Conservation (phyloP, 2,329 filamentous ascomycete genomes). For the Colletotrichum kahawae region DNA sequence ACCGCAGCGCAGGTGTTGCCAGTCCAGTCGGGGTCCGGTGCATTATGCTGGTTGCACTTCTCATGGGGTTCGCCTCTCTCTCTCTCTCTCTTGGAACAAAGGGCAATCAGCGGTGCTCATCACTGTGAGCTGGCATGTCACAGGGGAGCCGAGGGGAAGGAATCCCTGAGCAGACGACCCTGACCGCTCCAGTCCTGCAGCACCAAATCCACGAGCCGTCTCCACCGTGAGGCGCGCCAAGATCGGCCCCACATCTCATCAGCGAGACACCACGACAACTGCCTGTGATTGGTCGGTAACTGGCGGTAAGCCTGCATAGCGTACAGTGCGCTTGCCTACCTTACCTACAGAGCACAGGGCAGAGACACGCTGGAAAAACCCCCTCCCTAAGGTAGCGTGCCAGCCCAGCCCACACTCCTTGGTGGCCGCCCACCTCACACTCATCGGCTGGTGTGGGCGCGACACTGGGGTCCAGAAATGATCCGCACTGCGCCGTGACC, state of each 20-base stretch:
- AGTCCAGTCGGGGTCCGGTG: not conserved
- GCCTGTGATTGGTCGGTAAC: not conserved
- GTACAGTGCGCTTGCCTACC: not conserved
- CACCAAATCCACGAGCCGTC: not conserved
- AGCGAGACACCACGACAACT: not conserved
- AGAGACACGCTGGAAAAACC: not conserved
- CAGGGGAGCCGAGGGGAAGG: slow-evolving; percentile 13
- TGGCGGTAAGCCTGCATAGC: slow-evolving; percentile 1
- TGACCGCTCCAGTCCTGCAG: slow-evolving; percentile 13
- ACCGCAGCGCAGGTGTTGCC: not conserved
- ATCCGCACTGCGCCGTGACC: slow-evolving; percentile 12
- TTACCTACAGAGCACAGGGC: not conserved
- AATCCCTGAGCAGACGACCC: slow-evolving; percentile 14
- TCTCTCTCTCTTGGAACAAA: not conserved
- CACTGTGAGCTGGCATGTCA: slow-evolving; percentile 15
- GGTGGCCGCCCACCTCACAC: not conserved
- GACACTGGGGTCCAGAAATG: slow-evolving; percentile 12
- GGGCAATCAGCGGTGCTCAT: not conserved
- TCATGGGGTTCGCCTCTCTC: not conserved
- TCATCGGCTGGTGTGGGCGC: not conserved
- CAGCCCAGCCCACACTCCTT: not conserved
- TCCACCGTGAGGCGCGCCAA: slow-evolving; percentile 14
- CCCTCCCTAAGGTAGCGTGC: not conserved
- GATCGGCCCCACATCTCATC: slow-evolving; percentile 13
- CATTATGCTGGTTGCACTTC: not conserved